Base-by-base conservation (phyloP, 1,284 basidiomycete genomes). In the Ganoderma leucocontextum region DNA sequence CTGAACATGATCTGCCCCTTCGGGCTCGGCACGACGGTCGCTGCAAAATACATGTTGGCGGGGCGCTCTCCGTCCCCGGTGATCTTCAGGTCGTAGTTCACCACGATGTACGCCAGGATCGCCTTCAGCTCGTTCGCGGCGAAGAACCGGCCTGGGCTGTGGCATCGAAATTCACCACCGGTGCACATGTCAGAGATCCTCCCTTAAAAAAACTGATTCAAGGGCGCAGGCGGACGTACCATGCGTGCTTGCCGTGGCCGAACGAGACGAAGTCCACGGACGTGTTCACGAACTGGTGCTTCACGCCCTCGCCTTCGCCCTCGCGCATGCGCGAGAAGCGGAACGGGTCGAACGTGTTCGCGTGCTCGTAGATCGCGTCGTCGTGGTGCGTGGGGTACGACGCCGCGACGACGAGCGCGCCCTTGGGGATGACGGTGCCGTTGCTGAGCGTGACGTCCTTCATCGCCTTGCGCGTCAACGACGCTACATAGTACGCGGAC, bases 21-120 rank as follows among this genome's bases (percentile, higher is more conserved):
- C 4, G 57, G 66, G 25, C 60, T 63, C 6, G 69, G 72, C 12
- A 66, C 29, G 15, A 66, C 63, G 35, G 52, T 55, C 25, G 61
- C 8, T 0, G 42, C 61, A 39, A 57, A 62, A 55, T 64, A 68
- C 1, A 69, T 22, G 52, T 69, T 69, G 4, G 60, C 58, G 9
- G 80, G 80, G 12, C 76, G 73, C 19, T 72, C 67, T 4, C 75
- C 75, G 19, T 76, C 78, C 1, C 76, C 75, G 63, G 76, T 77
- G 33, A 85, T 70, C 74, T 83, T 85, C 41, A 87, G 70, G 67
- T 87, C 86, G 72, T 86, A 87, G 60, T 80, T 82, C 38, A 84
- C 41, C 3, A 86, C 68, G 17, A 85, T 72, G 64, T 85, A 78
- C 7, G 82, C 83, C 39, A 87, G 70, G 78, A 86, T 81, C 1